Percentiles rank a stretch among this genome's conserved stretches.
Evolutionary conservation across 2,329 filamentous ascomycete genomes (phyloP).

Genomic region (Aspergillus sergii): DNA sequence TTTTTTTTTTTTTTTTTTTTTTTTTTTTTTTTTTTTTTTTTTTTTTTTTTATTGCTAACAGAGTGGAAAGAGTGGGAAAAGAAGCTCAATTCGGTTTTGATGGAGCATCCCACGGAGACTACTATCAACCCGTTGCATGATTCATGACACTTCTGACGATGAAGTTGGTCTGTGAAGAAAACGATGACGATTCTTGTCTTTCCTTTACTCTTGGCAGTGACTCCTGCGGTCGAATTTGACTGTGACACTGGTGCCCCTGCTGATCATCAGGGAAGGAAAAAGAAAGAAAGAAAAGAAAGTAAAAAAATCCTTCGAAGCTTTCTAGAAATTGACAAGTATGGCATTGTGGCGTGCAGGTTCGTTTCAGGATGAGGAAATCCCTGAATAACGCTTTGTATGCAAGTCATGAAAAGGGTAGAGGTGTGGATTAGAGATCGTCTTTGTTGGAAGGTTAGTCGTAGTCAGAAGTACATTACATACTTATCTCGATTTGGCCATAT

Average conservation of each 20-base stretch:
- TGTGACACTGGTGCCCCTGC: not conserved
- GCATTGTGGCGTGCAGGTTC: conserved; percentile 4
- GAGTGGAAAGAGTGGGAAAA: not conserved
- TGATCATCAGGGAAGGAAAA: not conserved
- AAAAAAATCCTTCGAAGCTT: not conserved
- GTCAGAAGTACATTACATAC: not conserved
- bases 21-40: not conserved
- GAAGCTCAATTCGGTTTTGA: not conserved
- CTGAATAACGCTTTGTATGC: conserved; percentile 5
- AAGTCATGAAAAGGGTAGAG: not conserved
- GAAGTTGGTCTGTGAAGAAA: not conserved
- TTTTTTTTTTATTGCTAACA: not conserved
- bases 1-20: no score
- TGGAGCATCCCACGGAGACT: not conserved
- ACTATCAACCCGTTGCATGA: not conserved
- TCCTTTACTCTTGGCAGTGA: not conserved
- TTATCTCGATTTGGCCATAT: not conserved
- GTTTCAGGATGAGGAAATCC: not conserved
- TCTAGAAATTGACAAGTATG: conserved; percentile 5
- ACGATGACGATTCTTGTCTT: not conserved
- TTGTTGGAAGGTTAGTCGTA: not conserved
- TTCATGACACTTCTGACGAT: not conserved
- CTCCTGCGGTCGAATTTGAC: not conserved
- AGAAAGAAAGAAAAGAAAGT: not conserved
- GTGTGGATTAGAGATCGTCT: conserved; percentile 1